phyloP scores from a whole-genome alignment of 106 monocot species.

The Dendrobium chrysotoxum region DNA sequence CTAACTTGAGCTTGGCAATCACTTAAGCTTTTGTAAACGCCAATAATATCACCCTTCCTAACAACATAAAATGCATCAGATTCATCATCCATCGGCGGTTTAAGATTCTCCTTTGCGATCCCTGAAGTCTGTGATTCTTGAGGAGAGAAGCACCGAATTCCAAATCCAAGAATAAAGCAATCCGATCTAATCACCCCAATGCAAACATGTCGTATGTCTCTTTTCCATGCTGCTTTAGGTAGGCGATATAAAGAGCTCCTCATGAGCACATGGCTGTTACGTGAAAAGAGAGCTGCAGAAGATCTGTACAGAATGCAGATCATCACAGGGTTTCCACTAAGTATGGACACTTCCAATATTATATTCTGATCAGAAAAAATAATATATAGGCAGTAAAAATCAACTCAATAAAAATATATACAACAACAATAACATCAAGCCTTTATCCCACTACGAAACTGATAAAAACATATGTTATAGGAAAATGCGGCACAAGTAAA shows the following conservation, averaged over 20 bases:
- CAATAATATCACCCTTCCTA: constrained; percentile 72
- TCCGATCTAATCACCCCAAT: constrained; percentile 13
- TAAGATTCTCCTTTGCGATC: constrained; percentile 7
- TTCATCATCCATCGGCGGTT: constrained; percentile 28
- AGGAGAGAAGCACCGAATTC: constrained; percentile 26
- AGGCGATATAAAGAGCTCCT: constrained; percentile 40
- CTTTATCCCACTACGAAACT: neutral
- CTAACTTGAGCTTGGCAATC: constrained; percentile 96
- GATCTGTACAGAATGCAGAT: constrained; percentile 1
- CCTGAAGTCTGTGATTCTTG: constrained; percentile 4
- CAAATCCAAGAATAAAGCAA: constrained; percentile 15
- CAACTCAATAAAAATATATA: neutral
- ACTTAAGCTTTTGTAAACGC: constrained; percentile 63
- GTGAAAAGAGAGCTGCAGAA: neutral
- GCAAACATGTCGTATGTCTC: constrained; percentile 15
- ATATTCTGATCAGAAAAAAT: neutral
- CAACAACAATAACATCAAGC: neutral
- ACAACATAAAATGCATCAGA: constrained; percentile 82
- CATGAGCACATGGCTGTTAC: constrained; percentile 21
- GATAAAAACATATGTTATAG: neutral
- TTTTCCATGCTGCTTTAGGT: constrained; percentile 30
- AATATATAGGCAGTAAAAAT: neutral
- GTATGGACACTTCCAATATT: neutral
- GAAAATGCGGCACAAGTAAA: neutral
- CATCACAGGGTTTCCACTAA: neutral